Evolutionary conservation across 495 filamentous ascomycete genomes (phyloP), one percentile per base, ranked within the genome.

Genomic region (Neurospora sp.): DNA sequence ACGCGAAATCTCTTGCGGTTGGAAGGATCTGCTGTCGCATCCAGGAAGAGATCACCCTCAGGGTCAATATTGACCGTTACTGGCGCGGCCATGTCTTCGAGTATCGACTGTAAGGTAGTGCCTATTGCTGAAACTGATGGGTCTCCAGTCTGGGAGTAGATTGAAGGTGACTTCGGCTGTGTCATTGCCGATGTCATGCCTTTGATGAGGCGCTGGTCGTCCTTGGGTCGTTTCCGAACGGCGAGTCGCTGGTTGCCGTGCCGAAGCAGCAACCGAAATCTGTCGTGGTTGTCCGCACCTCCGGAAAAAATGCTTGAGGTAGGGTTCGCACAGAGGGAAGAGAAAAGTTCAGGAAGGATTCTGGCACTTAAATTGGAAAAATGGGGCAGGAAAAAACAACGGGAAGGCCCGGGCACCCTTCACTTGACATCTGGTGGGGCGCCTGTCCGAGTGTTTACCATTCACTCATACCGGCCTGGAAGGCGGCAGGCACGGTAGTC

Each of bases 1-100:
- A 79, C 80, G 35, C 71, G 20, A 14, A 80, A 80, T 2, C 71
- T 31, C 4, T 7, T 22, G 3, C 53, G 3, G 7, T 0, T 1
- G 1, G 3, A 20, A 37, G 10, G 12, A 2, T 69, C 20, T 18
- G 22, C 20, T 4, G 69, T 70, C 5, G 38, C 65, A 4, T 27
- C 35, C 1, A 74, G 5, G 2, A 70, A 5, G 16, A 74, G 73
- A 27, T 74, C 73, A 2, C 73, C 73, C 5, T 74, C 10, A 0
- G 70, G 61, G 5, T 72, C 73, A 27, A 74, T 71, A 2, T 39
- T 5, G 2, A 39, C 3, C 9, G 0, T 39, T 11, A 31, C 0
- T 3, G 38, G 38, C 5, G 38, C 27, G 27, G 27, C 39, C 39
- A 39, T 39, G 39, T 1, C 35, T 39, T 39, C 10, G 39, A 39